Percentiles rank a stretch among this genome's conserved stretches.
phyloP scores from a whole-genome alignment of 106 monocot species.

The Narthecium ossifragum region DNA sequence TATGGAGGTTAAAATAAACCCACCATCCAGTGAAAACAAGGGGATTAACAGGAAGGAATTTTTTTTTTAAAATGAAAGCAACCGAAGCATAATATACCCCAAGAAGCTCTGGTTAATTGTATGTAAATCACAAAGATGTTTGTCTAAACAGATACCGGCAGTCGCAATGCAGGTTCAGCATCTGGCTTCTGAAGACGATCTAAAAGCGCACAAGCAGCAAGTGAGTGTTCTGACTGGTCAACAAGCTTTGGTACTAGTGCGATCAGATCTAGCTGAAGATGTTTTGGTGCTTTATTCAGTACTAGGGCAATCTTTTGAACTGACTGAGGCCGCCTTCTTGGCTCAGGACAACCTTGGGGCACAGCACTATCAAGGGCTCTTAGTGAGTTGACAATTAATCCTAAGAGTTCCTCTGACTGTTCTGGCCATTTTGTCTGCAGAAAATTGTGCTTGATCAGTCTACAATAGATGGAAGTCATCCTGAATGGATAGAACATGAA shows the following conservation, averaged over 20 bases:
- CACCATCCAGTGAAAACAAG: neutral
- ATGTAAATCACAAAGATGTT: neutral
- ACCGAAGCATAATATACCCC: too few species aligned
- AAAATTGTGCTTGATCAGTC: conserved; percentile 6
- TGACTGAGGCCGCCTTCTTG: conserved; percentile 59
- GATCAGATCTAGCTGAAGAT: conserved; percentile 75
- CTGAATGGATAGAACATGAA: neutral
- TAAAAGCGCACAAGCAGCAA: conserved; percentile 74
- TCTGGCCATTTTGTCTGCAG: conserved; percentile 82
- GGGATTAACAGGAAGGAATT: neutral
- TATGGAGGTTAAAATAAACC: neutral
- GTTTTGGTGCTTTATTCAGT: conserved; percentile 79
- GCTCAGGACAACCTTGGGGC: conserved; percentile 72
- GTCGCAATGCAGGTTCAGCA: conserved; percentile 45
- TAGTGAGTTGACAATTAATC: conserved; percentile 82
- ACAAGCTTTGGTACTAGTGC: conserved; percentile 75
- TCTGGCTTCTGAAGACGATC: conserved; percentile 66
- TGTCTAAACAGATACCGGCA: conserved; percentile 60
- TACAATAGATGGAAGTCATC: neutral
- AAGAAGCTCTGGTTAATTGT: neutral
- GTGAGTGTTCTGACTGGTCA: conserved; percentile 72
- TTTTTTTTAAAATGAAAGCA: neutral
- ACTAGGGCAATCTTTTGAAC: conserved; percentile 80
- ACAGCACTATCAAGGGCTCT: conserved; percentile 80
- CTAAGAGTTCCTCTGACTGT: conserved; percentile 87